Base-by-base conservation (phyloP, 2,329 filamentous ascomycete species). In the Colletotrichum siamense region DNA sequence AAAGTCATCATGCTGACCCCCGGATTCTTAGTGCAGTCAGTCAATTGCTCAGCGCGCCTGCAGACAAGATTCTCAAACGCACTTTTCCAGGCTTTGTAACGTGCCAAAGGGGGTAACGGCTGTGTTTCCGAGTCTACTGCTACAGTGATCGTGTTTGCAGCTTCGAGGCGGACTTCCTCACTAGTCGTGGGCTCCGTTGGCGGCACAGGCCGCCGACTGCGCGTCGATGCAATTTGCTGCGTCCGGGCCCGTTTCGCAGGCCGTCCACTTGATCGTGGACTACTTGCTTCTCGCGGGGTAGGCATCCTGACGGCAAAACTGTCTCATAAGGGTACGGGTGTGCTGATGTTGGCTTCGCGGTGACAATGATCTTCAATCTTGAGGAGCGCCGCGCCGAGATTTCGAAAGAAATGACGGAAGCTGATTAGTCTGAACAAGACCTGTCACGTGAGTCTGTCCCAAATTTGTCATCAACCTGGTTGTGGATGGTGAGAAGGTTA, bases 191-290 rank as follows among this genome's bases (percentile, higher is more conserved):
- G 44, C 5, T 4, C 18, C 9, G n/a, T 1, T 49, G 44, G 2
- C 18, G 44, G 6, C 1, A 49, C 0, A 49, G 44, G 4, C 1
- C n/a, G 44, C 44, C 4, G 44, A 22, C n/a, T 13, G 6, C 44
- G n/a, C 44, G 44, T 52, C 6, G 44, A 0, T 0, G n/a, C 44
- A 52, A 0, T 1, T 22, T 52, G 18, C 0, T 52, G 44, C 2
- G 44, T 52, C 12, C 44, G 44, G 1, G 44, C 44, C 44, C 44
- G 44, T 52, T 52, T 52, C 10, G 44, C 44, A 52, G 44, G n/a
- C 0, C 44, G 44, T 52, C n/a, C 44, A 0, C 44, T 52, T 52
- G 0, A 0, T 22, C 12, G n/a, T 22, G 44, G 1, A 0, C 44
- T 52, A 7, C n/a, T 22, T 52, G 44, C 44, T 12, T 52, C 44